Evolutionary conservation across 2,329 filamentous ascomycete genomes (phyloP), one percentile per base, ranked within the genome.

Genomic region (Colletotrichum sp.): DNA sequence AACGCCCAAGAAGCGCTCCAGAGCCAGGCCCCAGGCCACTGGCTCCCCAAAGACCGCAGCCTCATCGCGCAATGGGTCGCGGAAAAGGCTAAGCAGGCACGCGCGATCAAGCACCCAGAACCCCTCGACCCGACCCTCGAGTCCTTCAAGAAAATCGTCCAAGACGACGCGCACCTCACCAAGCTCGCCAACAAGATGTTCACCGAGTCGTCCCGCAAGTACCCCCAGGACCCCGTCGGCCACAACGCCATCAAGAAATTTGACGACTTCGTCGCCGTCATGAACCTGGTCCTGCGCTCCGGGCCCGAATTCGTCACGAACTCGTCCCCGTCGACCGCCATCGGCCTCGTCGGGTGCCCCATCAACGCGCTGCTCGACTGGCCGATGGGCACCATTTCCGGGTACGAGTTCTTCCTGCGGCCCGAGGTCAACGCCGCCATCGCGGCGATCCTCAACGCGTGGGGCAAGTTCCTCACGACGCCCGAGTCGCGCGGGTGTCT

Each of bases 301-400:
- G 69, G 69, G 16, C 69, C 69, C 11, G 55, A 62, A 15, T 71
- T 68, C 29, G 33, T 61, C 15, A 31, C 34, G 1, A n/a, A 51
- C 31, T 31, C 54, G 21, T 38, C 6, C 33, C 27, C 31, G n/a
- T 61, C 31, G 27, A 59, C 8, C 15, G 74, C 70, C 5, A 27
- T 76, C 21, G 86, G 87, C 0, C 81, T 90, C 76, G 86, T 90
- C 24, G 89, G 89, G 0, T 81, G 89, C 4, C 90, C 90, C 0
- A 87, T 92, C 79, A 88, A 89, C 70, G 89, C 88, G 0, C 83
- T 92, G 11, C 80, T 92, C 15, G 88, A 91, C 77, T 92, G 88
- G 85, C 88, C 89, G 0, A 91, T 92, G 90, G 86, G 83, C 5
- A 91, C 89, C 0, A 82, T 83, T 0, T 86, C 83, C 33, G 90